Evolutionary conservation across 2,329 filamentous ascomycete genomes (phyloP).

Genomic region (Aspergillus brunneoviolaceus): DNA sequence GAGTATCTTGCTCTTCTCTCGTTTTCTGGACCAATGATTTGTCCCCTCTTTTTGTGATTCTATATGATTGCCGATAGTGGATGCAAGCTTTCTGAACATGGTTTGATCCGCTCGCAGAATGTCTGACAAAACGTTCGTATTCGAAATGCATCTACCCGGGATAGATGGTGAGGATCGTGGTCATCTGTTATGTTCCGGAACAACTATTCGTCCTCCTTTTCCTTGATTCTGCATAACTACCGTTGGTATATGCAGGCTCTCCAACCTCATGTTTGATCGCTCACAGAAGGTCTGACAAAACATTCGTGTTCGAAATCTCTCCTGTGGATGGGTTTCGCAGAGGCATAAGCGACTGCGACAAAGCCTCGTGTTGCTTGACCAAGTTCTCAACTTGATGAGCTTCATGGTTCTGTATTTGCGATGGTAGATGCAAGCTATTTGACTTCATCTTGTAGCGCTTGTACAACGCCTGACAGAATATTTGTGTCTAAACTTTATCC

Average conservation of each 20-base stretch:
- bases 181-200: slow-evolving; percentile 13
- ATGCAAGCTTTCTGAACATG: too few relatives aligned
- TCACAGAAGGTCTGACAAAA: slow-evolving; percentile 10
- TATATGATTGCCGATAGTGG: too few relatives aligned
- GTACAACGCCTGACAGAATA: too few relatives aligned
- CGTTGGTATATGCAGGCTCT: background rate
- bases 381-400: slow-evolving; percentile 8
- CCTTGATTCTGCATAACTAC: background rate
- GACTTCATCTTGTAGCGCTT: too few relatives aligned
- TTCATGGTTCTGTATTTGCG: slow-evolving; percentile 5
- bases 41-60: too few relatives aligned
- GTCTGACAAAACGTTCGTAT: too few relatives aligned
- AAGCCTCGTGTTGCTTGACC: background rate
- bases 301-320: background rate
- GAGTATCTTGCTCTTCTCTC: too few relatives aligned
- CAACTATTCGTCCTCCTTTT: slow-evolving; percentile 2
- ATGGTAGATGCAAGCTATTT: background rate
- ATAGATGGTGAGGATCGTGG: background rate
- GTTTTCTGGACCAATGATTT: too few relatives aligned
- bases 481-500: too few relatives aligned
- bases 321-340: slow-evolving; percentile 4
- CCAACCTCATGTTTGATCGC: slow-evolving; percentile 7
- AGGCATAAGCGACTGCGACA: slow-evolving; percentile 7
- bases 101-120: too few relatives aligned
- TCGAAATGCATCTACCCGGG: too few relatives aligned